Evolutionary conservation across 2,329 filamentous ascomycete genomes (phyloP), one percentile per base, ranked within the genome.

Genomic region (Capronia coronata): DNA sequence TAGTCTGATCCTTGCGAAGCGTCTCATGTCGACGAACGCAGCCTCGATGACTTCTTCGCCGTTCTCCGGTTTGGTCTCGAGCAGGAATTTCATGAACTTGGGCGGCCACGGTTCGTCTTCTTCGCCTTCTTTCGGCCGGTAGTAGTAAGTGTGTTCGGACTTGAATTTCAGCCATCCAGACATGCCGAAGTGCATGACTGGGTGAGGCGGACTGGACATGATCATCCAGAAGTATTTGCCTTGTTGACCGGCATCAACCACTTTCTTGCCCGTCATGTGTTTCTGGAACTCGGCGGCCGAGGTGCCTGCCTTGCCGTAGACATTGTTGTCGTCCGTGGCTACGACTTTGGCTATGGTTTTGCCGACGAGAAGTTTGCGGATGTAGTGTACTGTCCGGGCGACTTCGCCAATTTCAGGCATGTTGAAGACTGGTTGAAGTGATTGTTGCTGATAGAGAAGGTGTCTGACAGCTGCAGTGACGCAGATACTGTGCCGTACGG

Each of bases 211-310:
- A 8, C 78, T 76, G 21, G 79, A 77, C 78, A 87, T 86, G 30
- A 87, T 82, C 18, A 97, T 74, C 75, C 93, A 98, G 67, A 98
- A 97, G 65, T 97, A 97, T 76, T 97, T 98, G 8, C 93, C 93
- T 65, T 96, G 93, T 52, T 86, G 88, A 2, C 86, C 86, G 2
- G 86, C 86, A 46, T 75, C 77, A 34, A 77, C 61, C 25, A 85
- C 80, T 63, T 81, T 87, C 62, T 86, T 91, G 3, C 87, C 88
- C 2, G 76, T 76, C 63, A 96, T 73, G 1, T 84, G 82, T 47
- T 79, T 76, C 59, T 86, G 75, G 55, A 98, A 89, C 23, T 83
- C 84, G 0, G 78, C 67, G 0, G 84, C 87, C 14, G 78, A 87
- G 0, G 86, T 94, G 23, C 90, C 89, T 16, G 82, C 89, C 68